Evolutionary conservation across 371 early-diverging fungal species (phyloP).

Genomic region (Mortierella sp.): DNA sequence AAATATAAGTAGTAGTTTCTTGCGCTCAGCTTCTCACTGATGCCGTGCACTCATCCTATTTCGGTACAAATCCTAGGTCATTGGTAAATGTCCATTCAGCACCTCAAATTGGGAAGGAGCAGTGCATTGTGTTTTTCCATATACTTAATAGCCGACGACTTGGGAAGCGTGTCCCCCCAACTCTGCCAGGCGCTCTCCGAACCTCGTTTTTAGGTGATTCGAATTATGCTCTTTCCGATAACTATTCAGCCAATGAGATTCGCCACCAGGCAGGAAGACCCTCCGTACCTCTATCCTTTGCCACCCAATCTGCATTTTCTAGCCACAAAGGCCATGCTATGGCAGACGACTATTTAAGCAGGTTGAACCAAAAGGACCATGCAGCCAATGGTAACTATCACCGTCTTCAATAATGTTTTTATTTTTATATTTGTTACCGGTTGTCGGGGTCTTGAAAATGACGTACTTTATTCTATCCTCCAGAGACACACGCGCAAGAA

Average conservation of each 20-base stretch:
- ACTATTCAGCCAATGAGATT: slow-evolving; percentile 42
- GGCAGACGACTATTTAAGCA: slow-evolving; percentile 48
- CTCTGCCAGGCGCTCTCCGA: slow-evolving; percentile 50
- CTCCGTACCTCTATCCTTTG: slow-evolving; percentile 53
- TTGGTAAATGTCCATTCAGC: slow-evolving; percentile 74
- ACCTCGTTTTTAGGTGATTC: slow-evolving; percentile 58
- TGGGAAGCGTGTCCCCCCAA: slow-evolving; percentile 58
- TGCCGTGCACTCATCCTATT: background rate
- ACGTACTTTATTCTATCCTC: background rate
- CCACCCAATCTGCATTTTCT: slow-evolving; percentile 54
- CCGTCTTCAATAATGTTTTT: background rate
- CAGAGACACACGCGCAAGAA: slow-evolving; percentile 50
- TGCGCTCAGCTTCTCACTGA: background rate
- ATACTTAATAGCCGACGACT: slow-evolving; percentile 71
- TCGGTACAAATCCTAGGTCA: slow-evolving; percentile 55
- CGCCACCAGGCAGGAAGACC: slow-evolving; percentile 55
- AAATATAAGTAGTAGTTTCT: background rate
- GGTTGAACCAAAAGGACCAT: slow-evolving; percentile 50
- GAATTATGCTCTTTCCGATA: slow-evolving; percentile 51
- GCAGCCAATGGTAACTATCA: slow-evolving; percentile 33
- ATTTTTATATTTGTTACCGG: background rate
- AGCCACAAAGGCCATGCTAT: slow-evolving; percentile 53
- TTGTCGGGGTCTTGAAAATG: background rate
- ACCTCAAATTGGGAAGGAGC: slow-evolving; percentile 73
- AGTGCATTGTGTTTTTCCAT: slow-evolving; percentile 72